These are phyloP conservation scores for Apiospora malaysiana DNA, from an alignment of 2,329 filamentous ascomycete genomes.

Conservation along the genomic window DNA sequence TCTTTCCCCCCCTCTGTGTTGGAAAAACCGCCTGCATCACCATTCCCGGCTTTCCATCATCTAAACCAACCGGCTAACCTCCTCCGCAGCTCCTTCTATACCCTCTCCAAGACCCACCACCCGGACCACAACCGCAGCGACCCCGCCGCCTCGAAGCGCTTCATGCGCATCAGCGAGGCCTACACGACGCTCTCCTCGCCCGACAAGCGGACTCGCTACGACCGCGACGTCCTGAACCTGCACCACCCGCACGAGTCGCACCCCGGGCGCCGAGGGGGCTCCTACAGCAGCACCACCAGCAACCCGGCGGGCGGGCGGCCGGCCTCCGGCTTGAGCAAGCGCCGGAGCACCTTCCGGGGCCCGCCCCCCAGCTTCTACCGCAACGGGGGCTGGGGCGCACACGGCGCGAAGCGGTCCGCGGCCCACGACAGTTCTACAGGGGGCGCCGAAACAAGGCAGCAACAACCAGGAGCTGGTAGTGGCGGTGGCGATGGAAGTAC, in stretches of 20 bases:
- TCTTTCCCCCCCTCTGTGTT: background rate
- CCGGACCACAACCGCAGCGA: constrained; percentile 87
- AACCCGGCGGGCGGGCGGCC: constrained; percentile 76
- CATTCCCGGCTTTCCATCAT: background rate
- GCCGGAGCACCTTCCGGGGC: constrained; percentile 78
- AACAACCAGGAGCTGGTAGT: background rate
- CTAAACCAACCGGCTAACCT: background rate
- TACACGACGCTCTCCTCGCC: constrained; percentile 78
- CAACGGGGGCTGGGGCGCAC: constrained; percentile 76
- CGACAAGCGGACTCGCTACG: constrained; percentile 79
- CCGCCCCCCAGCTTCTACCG: constrained; percentile 91
- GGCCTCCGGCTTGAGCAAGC: constrained; percentile 78
- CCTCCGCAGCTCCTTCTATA: constrained; percentile 74
- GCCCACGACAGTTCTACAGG: constrained; percentile 52
- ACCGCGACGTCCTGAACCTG: constrained; percentile 67
- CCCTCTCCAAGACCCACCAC: constrained; percentile 89
- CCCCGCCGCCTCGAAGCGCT: constrained; percentile 73
- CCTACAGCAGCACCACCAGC: constrained; percentile 61
- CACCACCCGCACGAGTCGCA: constrained; percentile 32
- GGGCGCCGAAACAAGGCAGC: constrained; percentile 9
- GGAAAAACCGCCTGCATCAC: background rate
- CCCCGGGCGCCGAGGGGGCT: constrained; percentile 44
- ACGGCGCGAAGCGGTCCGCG: constrained; percentile 62
- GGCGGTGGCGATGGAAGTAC: background rate
- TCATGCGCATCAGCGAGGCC: constrained; percentile 83